These are phyloP conservation scores for Metarhizium rileyi DNA, from an alignment of 2,329 filamentous ascomycete species.

Conservation along the genomic window DNA sequence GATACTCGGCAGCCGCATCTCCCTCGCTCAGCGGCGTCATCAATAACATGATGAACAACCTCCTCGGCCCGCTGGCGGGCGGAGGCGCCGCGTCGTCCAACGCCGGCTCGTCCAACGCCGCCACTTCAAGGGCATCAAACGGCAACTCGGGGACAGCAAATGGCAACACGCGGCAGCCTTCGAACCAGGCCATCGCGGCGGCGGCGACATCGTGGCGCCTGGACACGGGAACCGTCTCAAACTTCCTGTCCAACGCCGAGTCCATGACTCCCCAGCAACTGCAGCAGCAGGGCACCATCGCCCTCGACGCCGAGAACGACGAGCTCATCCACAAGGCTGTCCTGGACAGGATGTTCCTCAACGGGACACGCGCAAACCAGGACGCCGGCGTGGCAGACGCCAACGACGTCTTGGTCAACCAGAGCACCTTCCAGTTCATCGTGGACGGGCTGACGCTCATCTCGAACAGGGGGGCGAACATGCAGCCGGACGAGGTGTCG, in stretches of 20 bases:
- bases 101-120: too few relatives aligned
- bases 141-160: too few relatives aligned
- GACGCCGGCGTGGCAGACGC: conserved; percentile 5
- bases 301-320: conserved; percentile 9
- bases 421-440: conserved; percentile 9
- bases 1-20: background rate
- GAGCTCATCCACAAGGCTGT: conserved; percentile 11
- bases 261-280: conserved; percentile 3
- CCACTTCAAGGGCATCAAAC: background rate
- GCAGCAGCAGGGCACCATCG: background rate
- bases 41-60: background rate
- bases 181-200: background rate
- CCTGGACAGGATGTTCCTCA: conserved; percentile 7
- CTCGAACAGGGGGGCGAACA: conserved; percentile 1
- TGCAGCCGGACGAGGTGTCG: conserved; percentile 5
- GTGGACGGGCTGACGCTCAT: conserved; percentile 6
- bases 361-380: background rate
- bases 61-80: background rate
- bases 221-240: conserved; percentile 9
- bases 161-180: background rate
- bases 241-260: conserved; percentile 10
- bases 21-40: background rate
- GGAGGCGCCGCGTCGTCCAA: too few relatives aligned
- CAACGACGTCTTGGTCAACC: conserved; percentile 5
- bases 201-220: conserved; percentile 6